Base-by-base conservation (phyloP, 106 monocot species). In the Dendrobium officinale region DNA sequence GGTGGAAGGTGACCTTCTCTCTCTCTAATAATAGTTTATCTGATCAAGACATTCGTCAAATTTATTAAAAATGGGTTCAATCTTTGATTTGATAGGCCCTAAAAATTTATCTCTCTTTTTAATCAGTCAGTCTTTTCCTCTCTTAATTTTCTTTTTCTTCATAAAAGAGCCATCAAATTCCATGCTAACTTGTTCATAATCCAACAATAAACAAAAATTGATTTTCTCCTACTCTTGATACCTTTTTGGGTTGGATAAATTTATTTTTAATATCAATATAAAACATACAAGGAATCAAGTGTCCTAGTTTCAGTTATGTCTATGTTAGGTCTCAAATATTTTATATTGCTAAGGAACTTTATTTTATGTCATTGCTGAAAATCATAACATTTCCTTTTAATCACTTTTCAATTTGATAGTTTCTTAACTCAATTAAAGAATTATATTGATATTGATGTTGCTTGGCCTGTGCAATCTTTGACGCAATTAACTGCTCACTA, bases 1-100 rank as follows among this genome's bases (percentile, higher is more conserved):
- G 93, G 82, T 89, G 93, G 93, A 93, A 93, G 93, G 93, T 93
- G 74, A 77, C 64, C 24, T 24, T 74, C 19, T 64, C 40, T 55
- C 31, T 37, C 37, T 72, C n/a, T 64, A 19, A 24, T n/a, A 64
- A 19, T n/a, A 64, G 4, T 64, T 64, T 26, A 26, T 64, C 19
- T 64, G 18, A 22, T 64, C n/a, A 64, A 5, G 64, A 10, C 22
- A n/a, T 19, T 19, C 17, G n/a, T 64, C 22, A 64, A 64, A 64
- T 64, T 54, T 10, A 54, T 16, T 54, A 54, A 16, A 54, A 16
- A 54, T 54, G 54, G 54, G 54, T 2, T 16, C 58, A 58, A 18
- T 20, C 16, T 17, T 58, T 58, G 16, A 58, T 58, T 58, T 58
- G 58, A 13, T 15, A 13, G 58, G 58, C 58, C 16, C 58, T 13